Evolutionary conservation across 768 basidiomycete genomes (phyloP), one percentile per base, ranked within the genome.

Genomic region (Lentinula sp.): DNA sequence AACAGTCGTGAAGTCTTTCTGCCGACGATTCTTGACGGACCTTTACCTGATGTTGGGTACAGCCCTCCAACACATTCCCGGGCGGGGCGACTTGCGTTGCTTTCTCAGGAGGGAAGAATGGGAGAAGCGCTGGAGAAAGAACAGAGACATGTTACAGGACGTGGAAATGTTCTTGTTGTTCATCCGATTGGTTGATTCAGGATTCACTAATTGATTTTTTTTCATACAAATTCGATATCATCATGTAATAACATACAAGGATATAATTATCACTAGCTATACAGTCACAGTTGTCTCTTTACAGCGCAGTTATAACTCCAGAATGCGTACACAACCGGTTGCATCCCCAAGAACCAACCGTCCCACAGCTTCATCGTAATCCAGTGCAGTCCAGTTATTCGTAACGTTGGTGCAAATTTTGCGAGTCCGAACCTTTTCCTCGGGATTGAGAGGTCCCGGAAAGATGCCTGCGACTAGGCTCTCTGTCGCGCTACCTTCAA

Each of bases 361-460:
- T 4, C 86, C 86, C 49, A 71, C 65, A 42, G 75, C 75, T 68
- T 87, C 86, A 59, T 85, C 83, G 64, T 87, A 87, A 68, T 85
- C 86, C 62, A 87, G 65, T 49, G 83, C 75, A 3, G 80, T 78
- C 86, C 85, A 87, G 62, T 77, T 74, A 63, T 76, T 73, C 39
- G 62, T 65, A 34, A 64, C 63, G 60, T 75, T 75, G 16, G 63
- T 66, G 62, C 63, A 73, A n/a, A 78, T 62, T 31, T 67, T 70
- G 61, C 71, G 66, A 62, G 70, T 64, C 62, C 66, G 63, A 32
- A 70, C 68, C 56, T 69, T 62, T 66, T 64, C 39, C 66, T 57
- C n/a, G 60, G 65, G 45, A 60, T 67, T 9, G 10, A 82, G 64
- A 16, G 77, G 74, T 1, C 85, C 85, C 6, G 84, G 81, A 63